Base-by-base conservation (phyloP, 345 rosid species). In the Sonneratia caseolaris region DNA sequence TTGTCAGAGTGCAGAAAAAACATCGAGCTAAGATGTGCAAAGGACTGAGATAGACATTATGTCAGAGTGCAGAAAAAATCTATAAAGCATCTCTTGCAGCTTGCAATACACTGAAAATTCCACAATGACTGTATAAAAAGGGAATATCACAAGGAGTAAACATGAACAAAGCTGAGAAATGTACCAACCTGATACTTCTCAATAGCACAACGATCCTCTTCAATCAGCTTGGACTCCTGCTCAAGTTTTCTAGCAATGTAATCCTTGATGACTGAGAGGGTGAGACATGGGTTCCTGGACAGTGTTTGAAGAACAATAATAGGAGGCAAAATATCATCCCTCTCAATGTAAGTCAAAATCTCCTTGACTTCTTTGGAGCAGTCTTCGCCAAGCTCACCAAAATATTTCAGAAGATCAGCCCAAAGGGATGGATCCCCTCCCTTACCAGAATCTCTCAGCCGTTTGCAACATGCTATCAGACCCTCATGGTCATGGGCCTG, bases 371-470 rank as follows among this genome's bases (percentile, higher is more conserved):
- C 99, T 76, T 88, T 90, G 76, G 97, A 88, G 81, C 99, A 95
- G 82, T 95, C 98, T 84, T 92, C 98, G 36, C 99, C 99, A 40
- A 87, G 88, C 85, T 95, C 98, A 79, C 99, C 98, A 82, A 92
- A 95, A 83, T 95, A 92, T 78, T 92, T 95, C 64, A 95, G 86
- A 77, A 95, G 85, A 84, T 95, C 99, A 68, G 96, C 99, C 99
- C 99, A 95, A 70, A 95, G 98, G 79, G 99, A 76, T 4, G 97
- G 85, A 69, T 95, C 99, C 68, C 99, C 97, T 75, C 97, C 98
- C 76, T 84, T 89, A 37, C 86, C 89, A 48, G 97, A 92, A 86
- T 87, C 94, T 70, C 99, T 98, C 56, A 95, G 85, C 82, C 86
- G 87, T 89, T 87, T 92, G 85, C 98, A 95, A 81, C 99, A 92